phyloP scores from a whole-genome alignment of 345 rosid species.

The Clausena lansium region DNA sequence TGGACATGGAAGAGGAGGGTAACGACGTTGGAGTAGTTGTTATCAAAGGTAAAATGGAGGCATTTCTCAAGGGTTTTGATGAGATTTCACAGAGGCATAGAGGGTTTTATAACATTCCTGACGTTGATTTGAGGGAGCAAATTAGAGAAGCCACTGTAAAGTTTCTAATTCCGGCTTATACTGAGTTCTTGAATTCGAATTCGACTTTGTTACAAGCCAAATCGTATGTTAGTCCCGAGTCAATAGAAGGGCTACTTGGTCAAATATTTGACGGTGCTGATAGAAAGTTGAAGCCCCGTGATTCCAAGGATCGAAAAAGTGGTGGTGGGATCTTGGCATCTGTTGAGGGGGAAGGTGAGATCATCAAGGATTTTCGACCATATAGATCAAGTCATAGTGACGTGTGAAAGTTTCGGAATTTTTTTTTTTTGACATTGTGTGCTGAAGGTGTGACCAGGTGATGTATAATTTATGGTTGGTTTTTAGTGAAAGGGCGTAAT shows the following conservation, averaged over 20 bases:
- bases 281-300: slow-evolving; percentile 34
- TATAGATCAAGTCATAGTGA: slow-evolving; percentile 29
- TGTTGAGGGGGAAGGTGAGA: too few species aligned
- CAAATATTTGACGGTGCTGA: slow-evolving; percentile 33
- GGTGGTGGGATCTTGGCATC: slow-evolving; percentile 15
- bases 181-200: slow-evolving; percentile 31
- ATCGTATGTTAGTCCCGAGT: slow-evolving; percentile 32
- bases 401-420: neutral
- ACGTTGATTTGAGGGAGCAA: slow-evolving; percentile 52
- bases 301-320: slow-evolving; percentile 22
- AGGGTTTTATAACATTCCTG: slow-evolving; percentile 37
- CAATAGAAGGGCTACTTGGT: slow-evolving; percentile 23
- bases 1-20: slow-evolving; percentile 27
- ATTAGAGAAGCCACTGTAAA: slow-evolving; percentile 45
- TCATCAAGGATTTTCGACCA: slow-evolving; percentile 27
- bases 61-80: slow-evolving; percentile 41
- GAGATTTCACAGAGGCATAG: slow-evolving; percentile 41
- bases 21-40: slow-evolving; percentile 2
- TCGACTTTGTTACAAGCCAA: slow-evolving; percentile 18
- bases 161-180: slow-evolving; percentile 42
- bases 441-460: neutral
- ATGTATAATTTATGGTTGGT: neutral
- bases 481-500: neutral
- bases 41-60: slow-evolving; percentile 36
- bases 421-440: neutral